Evolutionary conservation across 2,329 filamentous ascomycete genomes (phyloP).

Genomic region (Stylonectria norvegica): DNA sequence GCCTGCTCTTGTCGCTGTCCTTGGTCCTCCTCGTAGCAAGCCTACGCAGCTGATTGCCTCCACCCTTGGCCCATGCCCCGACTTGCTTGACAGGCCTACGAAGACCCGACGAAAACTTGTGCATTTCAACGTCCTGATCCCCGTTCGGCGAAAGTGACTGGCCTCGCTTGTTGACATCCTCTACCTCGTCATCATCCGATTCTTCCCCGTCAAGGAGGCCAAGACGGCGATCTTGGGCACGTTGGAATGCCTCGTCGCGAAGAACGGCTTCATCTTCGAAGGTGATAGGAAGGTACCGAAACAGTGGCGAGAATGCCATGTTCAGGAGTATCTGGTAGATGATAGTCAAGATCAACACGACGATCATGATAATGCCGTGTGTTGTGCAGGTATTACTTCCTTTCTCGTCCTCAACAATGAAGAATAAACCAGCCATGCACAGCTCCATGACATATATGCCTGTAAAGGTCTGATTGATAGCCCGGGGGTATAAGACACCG

Average conservation of each 20-base stretch:
- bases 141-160: slow-evolving; percentile 31
- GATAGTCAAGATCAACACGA: slow-evolving; percentile 66
- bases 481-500: slow-evolving; percentile 84
- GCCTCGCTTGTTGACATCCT: slow-evolving; percentile 33
- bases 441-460: slow-evolving; percentile 94
- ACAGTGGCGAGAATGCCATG: slow-evolving; percentile 76
- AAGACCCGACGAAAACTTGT: slow-evolving; percentile 30
- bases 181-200: slow-evolving; percentile 41
- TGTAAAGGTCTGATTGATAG: slow-evolving; percentile 93
- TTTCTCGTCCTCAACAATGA: slow-evolving; percentile 62
- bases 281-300: slow-evolving; percentile 88
- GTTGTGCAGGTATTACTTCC: slow-evolving; percentile 59
- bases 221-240: slow-evolving; percentile 69
- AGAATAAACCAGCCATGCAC: slow-evolving; percentile 84
- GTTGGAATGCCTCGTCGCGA: slow-evolving; percentile 85
- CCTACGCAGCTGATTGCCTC: slow-evolving; percentile 47
- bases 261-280: slow-evolving; percentile 91
- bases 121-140: slow-evolving; percentile 38
- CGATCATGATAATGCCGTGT: slow-evolving; percentile 83
- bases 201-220: slow-evolving; percentile 55
- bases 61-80: slow-evolving; percentile 37
- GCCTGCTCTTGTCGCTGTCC: slow-evolving; percentile 25
- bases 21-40: slow-evolving; percentile 35
- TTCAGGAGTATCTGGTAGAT: slow-evolving; percentile 81
- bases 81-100: slow-evolving; percentile 47